Conservation (phyloP, 2,329 filamentous ascomycete genomes). For the Myriosclerotinia duriaeana region DNA sequence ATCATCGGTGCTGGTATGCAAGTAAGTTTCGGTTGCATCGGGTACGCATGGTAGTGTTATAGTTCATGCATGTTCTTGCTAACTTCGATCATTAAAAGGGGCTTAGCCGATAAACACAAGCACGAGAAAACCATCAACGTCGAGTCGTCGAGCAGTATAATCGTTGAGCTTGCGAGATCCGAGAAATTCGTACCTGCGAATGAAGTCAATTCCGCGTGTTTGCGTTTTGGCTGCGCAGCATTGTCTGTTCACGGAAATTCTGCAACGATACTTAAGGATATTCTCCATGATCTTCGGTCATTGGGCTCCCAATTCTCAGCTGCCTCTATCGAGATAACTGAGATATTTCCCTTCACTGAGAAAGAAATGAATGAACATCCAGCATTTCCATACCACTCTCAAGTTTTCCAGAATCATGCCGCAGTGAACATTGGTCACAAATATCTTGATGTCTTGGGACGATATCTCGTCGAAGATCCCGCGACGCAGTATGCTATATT, state of each 20-base stretch:
- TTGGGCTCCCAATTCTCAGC: not conserved
- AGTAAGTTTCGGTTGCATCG: not conserved
- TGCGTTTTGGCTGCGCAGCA: not conserved
- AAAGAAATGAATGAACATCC: not conserved
- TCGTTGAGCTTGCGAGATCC: not conserved
- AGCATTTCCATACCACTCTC: not conserved
- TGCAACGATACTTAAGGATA: not conserved
- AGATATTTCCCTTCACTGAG: not conserved
- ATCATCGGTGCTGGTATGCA: not conserved
- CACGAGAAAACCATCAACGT: not conserved
- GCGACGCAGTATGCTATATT: not conserved
- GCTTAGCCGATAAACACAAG: not conserved
- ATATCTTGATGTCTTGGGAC: not conserved
- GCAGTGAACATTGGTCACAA: not conserved
- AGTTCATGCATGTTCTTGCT: not conserved
- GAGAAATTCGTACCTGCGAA: not conserved
- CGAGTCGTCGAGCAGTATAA: not conserved
- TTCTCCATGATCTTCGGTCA: not conserved
- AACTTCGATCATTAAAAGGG: not conserved
- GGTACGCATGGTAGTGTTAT: not conserved
- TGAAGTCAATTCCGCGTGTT: not conserved
- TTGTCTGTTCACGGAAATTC: not conserved
- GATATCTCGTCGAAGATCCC: not conserved
- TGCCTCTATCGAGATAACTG: not conserved
- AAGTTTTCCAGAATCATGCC: not conserved